These are phyloP conservation scores for Capronia coronata DNA, from an alignment of 2,329 filamentous ascomycete genomes.

Conservation along the genomic window DNA sequence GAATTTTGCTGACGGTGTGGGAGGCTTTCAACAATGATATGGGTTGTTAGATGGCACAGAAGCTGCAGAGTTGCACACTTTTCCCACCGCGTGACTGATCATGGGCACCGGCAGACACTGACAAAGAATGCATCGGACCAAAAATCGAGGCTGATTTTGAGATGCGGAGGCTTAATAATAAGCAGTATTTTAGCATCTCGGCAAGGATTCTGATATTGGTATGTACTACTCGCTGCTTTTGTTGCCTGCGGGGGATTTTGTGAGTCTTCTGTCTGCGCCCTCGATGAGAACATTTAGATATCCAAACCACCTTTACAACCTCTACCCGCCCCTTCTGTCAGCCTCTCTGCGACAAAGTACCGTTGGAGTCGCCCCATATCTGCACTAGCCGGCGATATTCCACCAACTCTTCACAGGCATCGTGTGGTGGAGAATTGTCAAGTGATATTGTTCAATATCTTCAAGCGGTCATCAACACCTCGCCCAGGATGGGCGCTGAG, in stretches of 20 bases:
- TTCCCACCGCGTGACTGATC: no score
- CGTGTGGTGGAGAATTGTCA: no score
- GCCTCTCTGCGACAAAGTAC: no score
- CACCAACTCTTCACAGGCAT: no score
- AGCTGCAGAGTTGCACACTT: no score
- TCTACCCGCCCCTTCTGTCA: no score
- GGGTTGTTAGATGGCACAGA: no score
- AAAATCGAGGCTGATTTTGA: background rate
- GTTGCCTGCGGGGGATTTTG: constrained; percentile 2
- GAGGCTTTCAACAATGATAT: background rate
- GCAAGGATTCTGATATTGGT: constrained; percentile 5
- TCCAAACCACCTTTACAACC: no score
- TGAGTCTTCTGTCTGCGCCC: background rate
- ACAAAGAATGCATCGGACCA: background rate
- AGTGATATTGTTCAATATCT: no score
- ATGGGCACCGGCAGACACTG: background rate
- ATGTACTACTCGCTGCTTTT: constrained; percentile 2
- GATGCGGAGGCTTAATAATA: constrained; percentile 15
- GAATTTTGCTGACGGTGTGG: no score
- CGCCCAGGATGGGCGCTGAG: constrained; percentile 25
- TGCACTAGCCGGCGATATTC: no score
- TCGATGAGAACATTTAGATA: background rate
- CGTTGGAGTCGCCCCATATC: no score
- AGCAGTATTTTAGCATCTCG: constrained; percentile 12
- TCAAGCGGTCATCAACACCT: background rate